phyloP scores from a whole-genome alignment of 208 protist genomes.

The Wallacemonas sp. region DNA sequence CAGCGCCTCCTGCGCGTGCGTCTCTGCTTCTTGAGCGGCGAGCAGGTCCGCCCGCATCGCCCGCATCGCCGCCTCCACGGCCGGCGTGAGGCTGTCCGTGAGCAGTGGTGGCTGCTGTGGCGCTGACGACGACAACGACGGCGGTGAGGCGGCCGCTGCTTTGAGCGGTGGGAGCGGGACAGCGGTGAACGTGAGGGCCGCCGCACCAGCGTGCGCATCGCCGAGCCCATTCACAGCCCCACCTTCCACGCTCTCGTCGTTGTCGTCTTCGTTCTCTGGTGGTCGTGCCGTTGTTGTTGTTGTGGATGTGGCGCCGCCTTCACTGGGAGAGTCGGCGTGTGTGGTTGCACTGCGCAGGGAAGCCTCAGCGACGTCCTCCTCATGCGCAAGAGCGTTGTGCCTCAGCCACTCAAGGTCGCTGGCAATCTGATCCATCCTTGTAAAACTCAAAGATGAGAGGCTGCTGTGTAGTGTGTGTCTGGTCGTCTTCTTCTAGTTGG shows the following conservation, averaged over 20 bases:
- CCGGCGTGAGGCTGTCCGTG: no score
- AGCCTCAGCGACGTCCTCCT: not conserved
- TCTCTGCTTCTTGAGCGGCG: not conserved
- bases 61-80: not conserved
- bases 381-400: not conserved
- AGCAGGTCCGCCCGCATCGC: not conserved
- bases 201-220: no score
- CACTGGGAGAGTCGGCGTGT: not conserved
- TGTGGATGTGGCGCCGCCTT: no score
- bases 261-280: no score
- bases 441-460: not conserved
- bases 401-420: slow-evolving; percentile 5
- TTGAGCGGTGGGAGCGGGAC: no score
- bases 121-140: no score
- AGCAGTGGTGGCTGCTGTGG: not conserved
- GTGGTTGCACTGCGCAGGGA: not conserved
- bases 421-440: not conserved
- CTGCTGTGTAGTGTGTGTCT: slow-evolving; percentile 14
- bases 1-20: not conserved
- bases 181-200: no score
- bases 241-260: no score
- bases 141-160: no score
- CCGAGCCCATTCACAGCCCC: no score
- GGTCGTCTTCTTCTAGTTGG: not conserved
- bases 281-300: no score